Conservation (phyloP, 2,329 filamentous ascomycete species). For the Arthroderma sp. region DNA sequence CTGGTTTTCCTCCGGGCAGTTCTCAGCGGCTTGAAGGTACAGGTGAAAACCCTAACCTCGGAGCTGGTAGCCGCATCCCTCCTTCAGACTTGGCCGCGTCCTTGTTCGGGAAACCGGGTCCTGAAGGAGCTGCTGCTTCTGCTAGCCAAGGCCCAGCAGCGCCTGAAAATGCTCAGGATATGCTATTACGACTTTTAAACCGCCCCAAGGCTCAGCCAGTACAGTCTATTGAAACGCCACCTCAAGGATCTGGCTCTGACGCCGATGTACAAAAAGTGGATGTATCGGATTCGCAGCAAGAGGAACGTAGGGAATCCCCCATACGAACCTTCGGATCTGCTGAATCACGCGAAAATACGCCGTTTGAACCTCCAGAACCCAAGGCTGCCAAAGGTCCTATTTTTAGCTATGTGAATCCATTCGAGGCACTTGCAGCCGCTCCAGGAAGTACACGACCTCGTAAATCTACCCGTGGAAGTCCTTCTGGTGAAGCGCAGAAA, state of each 20-base stretch:
- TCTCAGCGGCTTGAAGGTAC: conserved; percentile 19
- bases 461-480: conserved; percentile 27
- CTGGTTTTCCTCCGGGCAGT: conserved; percentile 3
- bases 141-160: conserved; percentile 14
- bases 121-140: conserved; percentile 13
- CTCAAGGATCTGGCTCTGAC: conserved; percentile 8
- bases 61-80: conserved; percentile 32
- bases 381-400: conserved; percentile 31
- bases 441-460: conserved; percentile 47
- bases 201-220: conserved; percentile 42
- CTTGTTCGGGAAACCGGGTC: conserved; percentile 36
- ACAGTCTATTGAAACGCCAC: conserved; percentile 9
- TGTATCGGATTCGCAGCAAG: background rate
- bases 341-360: conserved; percentile 14
- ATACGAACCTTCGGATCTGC: conserved; percentile 20
- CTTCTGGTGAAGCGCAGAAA: conserved; percentile 19
- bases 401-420: conserved; percentile 61
- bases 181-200: conserved; percentile 74
- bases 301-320: conserved; percentile 15
- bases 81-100: conserved; percentile 46
- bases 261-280: conserved; percentile 4
- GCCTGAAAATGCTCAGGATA: conserved; percentile 60
- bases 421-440: conserved; percentile 54
- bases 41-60: conserved; percentile 13
- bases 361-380: conserved; percentile 29